phyloP scores from a whole-genome alignment of 2,329 filamentous ascomycete genomes.

The Talaromyces sp. region DNA sequence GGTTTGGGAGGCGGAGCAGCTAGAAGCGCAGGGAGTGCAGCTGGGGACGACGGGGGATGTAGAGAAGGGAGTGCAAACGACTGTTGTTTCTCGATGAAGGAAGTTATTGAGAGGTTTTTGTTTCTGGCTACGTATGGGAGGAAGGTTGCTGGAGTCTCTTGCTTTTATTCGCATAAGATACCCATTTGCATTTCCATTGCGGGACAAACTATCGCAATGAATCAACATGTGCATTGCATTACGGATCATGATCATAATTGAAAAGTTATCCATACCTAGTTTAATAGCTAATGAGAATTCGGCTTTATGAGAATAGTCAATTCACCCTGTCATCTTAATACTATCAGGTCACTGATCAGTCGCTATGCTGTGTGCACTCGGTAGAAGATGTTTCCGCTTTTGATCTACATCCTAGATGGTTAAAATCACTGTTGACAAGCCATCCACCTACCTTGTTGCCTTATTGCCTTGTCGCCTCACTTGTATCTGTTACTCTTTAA shows the following conservation, averaged over 20 bases:
- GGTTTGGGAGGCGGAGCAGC: conserved; percentile 14
- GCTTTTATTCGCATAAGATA: neutral
- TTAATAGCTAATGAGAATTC: neutral
- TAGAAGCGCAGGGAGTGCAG: conserved; percentile 23
- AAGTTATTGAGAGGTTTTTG: too few species aligned
- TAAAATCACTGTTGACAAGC: too few species aligned
- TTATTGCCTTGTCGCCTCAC: too few species aligned
- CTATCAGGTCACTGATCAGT: neutral
- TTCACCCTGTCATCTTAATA: neutral
- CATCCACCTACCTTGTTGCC: neutral
- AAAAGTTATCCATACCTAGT: neutral
- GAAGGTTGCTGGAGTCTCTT: too few species aligned
- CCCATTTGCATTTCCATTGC: conserved; percentile 1
- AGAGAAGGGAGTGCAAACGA: neutral
- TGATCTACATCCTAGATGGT: too few species aligned
- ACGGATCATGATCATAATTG: neutral
- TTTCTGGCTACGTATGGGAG: too few species aligned
- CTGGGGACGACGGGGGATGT: neutral
- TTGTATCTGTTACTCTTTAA: too few species aligned
- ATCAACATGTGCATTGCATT: neutral
- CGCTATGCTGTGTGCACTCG: too few species aligned
- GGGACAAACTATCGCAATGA: neutral
- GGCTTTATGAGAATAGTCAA: neutral
- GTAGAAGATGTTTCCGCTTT: too few species aligned
- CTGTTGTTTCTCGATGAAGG: neutral